Percentiles rank a stretch among this genome's conserved stretches.
phyloP scores from a whole-genome alignment of 768 basidiomycete species.

The Tulasnella sp. region DNA sequence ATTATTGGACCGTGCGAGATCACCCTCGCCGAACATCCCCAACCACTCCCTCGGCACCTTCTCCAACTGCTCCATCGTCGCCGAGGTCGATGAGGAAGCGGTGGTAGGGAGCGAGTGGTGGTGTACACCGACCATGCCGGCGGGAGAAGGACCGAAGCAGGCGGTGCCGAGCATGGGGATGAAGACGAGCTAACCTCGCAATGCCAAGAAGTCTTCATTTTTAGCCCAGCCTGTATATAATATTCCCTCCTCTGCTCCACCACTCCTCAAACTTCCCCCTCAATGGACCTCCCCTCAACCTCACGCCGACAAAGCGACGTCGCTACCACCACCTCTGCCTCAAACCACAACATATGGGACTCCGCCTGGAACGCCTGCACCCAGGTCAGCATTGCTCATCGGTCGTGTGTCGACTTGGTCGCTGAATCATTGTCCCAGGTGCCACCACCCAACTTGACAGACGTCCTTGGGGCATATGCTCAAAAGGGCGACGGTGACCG shows the following conservation, averaged over 20 bases:
- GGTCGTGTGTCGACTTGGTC: background rate
- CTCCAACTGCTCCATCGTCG: too few relatives aligned
- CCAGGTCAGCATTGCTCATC: slow-evolving; percentile 6
- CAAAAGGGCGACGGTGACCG: slow-evolving; percentile 83
- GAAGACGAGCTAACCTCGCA: too few relatives aligned
- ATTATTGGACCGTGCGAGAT: too few relatives aligned
- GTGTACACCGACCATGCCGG: too few relatives aligned
- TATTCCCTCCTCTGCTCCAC: background rate
- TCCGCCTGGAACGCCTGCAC: slow-evolving; percentile 10
- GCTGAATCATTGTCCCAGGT: slow-evolving; percentile 22
- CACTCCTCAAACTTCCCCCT: background rate
- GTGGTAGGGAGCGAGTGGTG: too few relatives aligned
- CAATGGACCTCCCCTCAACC: background rate
- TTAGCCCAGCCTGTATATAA: background rate
- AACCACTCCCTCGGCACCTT: too few relatives aligned
- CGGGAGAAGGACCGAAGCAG: too few relatives aligned
- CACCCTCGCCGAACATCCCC: too few relatives aligned
- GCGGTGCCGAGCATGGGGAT: too few relatives aligned
- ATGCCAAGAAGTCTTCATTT: slow-evolving; percentile 8
- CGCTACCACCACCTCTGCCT: background rate
- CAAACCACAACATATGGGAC: slow-evolving; percentile 13
- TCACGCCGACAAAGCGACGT: background rate
- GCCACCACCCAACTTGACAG: slow-evolving; percentile 69
- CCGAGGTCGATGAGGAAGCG: too few relatives aligned
- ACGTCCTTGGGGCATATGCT: slow-evolving; percentile 77